These are phyloP conservation scores for Blastobotrys apis DNA, from an alignment of 1,139 yeast species.

Conservation along the genomic window DNA sequence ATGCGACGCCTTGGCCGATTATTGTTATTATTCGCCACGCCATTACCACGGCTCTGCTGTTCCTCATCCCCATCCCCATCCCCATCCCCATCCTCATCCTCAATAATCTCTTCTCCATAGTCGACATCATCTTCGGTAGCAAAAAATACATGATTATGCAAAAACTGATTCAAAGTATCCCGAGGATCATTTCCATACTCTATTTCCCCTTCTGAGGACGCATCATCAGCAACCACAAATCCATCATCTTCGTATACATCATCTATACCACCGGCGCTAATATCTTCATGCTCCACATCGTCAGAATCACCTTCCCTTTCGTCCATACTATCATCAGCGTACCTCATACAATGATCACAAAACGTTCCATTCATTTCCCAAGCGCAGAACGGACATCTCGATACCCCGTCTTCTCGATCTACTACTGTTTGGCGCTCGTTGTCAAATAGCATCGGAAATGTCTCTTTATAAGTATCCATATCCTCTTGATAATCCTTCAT, in stretches of 20 bases:
- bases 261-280: conserved; percentile 6
- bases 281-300: conserved; percentile 11
- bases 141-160: too few species aligned
- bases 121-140: conserved; percentile 12
- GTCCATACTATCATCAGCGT: conserved; percentile 8
- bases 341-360: conserved; percentile 26
- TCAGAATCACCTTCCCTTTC: conserved; percentile 12
- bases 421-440: conserved; percentile 16
- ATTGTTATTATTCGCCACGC: background rate
- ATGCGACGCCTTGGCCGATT: too few species aligned
- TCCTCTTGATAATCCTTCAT: conserved; percentile 23
- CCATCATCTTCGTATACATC: conserved; percentile 16
- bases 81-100: conserved; percentile 14
- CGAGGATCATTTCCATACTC: too few species aligned
- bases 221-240: conserved; percentile 16
- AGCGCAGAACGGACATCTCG: conserved; percentile 27
- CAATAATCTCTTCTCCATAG: conserved; percentile 12
- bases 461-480: conserved; percentile 16
- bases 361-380: conserved; percentile 28
- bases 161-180: too few species aligned
- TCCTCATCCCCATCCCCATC: conserved; percentile 13
- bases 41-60: conserved; percentile 9
- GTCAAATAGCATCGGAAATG: conserved; percentile 23
- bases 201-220: too few species aligned
- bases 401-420: conserved; percentile 28